phyloP scores from a whole-genome alignment of 1,284 basidiomycete species.

The Cryptococcus sp. region DNA sequence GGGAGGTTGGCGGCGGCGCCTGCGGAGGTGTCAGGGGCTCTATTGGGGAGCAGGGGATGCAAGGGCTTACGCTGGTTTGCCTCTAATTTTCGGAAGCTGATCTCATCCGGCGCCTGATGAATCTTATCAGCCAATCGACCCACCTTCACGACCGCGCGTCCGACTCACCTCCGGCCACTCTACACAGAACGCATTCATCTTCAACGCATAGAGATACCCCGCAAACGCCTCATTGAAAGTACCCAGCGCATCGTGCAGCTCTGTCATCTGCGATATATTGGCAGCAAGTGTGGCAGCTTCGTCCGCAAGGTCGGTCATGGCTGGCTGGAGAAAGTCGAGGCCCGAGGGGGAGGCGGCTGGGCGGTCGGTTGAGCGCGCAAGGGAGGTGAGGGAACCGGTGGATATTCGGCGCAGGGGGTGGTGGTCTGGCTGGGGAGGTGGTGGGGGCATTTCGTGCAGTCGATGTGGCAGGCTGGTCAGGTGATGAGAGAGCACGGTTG shows the following conservation, averaged over 20 bases:
- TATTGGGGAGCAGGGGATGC: not conserved
- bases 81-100: slow-evolving; percentile 10
- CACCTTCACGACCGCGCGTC: not conserved
- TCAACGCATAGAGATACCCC: slow-evolving; percentile 84
- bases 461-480: not conserved
- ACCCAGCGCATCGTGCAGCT: slow-evolving; percentile 69
- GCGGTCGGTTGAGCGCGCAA: slow-evolving; percentile 65
- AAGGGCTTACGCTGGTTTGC: slow-evolving; percentile 3
- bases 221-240: slow-evolving; percentile 92
- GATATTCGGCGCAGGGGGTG: slow-evolving; percentile 80
- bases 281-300: slow-evolving; percentile 75
- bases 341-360: slow-evolving; percentile 69
- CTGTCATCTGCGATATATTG: slow-evolving; percentile 68
- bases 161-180: slow-evolving; percentile 81
- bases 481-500: not conserved
- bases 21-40: not conserved
- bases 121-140: not conserved
- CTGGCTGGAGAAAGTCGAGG: slow-evolving; percentile 79
- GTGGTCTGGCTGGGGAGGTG: slow-evolving; percentile 9
- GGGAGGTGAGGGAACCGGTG: slow-evolving; percentile 79
- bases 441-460: not conserved
- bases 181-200: slow-evolving; percentile 89
- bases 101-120: slow-evolving; percentile 12
- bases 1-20: not conserved
- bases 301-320: slow-evolving; percentile 78